Base-by-base conservation (phyloP, 2,329 filamentous ascomycete species). In the Colletotrichum karsti region DNA sequence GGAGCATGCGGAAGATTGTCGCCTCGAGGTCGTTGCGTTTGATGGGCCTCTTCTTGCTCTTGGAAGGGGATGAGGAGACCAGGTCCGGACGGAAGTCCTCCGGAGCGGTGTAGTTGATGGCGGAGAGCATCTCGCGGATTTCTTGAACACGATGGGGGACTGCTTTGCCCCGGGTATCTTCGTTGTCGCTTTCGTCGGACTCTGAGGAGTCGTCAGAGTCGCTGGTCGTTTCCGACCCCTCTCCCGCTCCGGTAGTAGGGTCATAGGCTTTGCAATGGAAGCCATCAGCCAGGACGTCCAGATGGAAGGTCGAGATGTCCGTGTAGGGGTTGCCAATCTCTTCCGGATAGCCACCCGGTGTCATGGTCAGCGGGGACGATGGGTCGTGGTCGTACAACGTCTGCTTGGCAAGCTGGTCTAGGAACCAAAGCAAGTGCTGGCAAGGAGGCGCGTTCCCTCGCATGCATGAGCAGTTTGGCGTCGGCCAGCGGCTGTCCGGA, bases 381-480 rank as follows among this genome's bases (percentile, higher is more conserved):
- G 73, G 73, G 51, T 80, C 76, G 39, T 80, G 77, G 42, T 80
- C 75, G 67, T 83, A 82, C 4, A 85, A 73, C 3, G 82, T 81
- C 72, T 87, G 82, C 58, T 82, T 82, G 20, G 83, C 79, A 30
- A 89, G 79, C 72, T 83, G 83, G 74, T 89, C 87, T 53, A 87
- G 80, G 13, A 89, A 78, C 85, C 86, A 88, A 28, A 89, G 74
- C 30, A 87, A 75, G 67, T 89, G 87, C 10, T 81, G 79, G 72
- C 87, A 88, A 0, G 83, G 84, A 37, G 73, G 70, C 50, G 72
- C 69, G n/a, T 72, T 71, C 42, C 37, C 44, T 24, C 72, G 74
- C 13, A 67, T 73, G 67, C 86, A 88, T 28, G 82, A 84, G 76
- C 87, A 89, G 18, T 74, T 79, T 5, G 87, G 80, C 1, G 73